Base-by-base conservation (phyloP, 164 flowering plant species). In the Chimonanthus salicifolius region DNA sequence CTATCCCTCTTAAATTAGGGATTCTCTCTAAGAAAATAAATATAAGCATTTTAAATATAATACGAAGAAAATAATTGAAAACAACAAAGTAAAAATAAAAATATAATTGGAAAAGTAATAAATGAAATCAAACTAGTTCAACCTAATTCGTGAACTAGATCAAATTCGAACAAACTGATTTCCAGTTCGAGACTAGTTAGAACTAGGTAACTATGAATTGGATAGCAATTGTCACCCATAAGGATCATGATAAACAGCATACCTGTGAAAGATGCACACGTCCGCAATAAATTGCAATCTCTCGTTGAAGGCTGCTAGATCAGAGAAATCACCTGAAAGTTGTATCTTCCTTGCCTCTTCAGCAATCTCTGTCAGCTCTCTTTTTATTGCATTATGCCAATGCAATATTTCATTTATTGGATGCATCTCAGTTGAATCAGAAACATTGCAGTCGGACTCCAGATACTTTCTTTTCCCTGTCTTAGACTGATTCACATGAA, bases 241-340 rank as follows among this genome's bases (percentile, higher is more conserved):
- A 33, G 33, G 16, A 54, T 6, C 20, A 66, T 33, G 13, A 66
- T 11, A 43, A 44, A 66, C 1, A 46, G 68, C 68, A 65, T 80
- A 94, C 99, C 99, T 92, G 80, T 94, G 99, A 75, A 89, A 94
- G 62, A 94, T 91, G 83, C 97, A 94, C 15, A 94, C 97, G 79
- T 94, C 97, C 0, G 99, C 94, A 77, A 92, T 91, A 79, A 94
- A 94, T 51, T 91, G 92, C 74, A 94, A 83, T 81, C 94, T 89
- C 81, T 86, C 82, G 77, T 89, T 90, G 77, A 94, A 91, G 10
- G 86, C 80, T 75, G 91, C 83, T 68, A 91, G 67, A 83, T 90
- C 89, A 78, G 94, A 86, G 79, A 92, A 88, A 77, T 92, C 91
- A 48, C 89, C 94, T 48, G 90, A 87, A 75, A 80, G 77, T 72